Evolutionary conservation across 352 stramenopile genomes (phyloP), one percentile per base, ranked within the genome.

Genomic region (Phytopythium mirpurense): DNA sequence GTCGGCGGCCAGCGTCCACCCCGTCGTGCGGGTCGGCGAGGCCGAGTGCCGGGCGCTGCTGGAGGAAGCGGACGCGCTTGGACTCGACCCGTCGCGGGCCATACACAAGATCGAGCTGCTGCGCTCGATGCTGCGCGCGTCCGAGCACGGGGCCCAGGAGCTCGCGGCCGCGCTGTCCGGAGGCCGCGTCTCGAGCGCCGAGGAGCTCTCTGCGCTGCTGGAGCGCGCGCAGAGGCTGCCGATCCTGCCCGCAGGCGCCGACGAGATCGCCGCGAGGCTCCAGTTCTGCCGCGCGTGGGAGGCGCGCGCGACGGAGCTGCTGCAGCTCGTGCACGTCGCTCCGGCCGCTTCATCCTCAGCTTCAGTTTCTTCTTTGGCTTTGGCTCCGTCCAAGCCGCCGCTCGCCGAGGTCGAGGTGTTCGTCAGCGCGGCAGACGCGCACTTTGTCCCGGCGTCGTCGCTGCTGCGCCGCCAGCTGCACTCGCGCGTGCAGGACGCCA

Each of bases 381-480:
- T n/a, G n/a, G n/a, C n/a, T n/a, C n/a, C n/a, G n/a, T 47, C 51
- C 26, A 68, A 45, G 49, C 76, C 81, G 1, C 53, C 59, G 31
- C 36, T 90, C 7, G 62, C 79, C 35, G 69, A 84, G 3, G 62
- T 71, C 0, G 74, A 88, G 49, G 45, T 29, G 15, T 86, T 89
- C 21, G 77, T 73, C 41, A 46, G 73, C 4, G 57, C 86, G 40
- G 81, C 77, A 1, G 81, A 90, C 27, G 60, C 34, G 11, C 65
- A 71, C 42, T 86, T 80, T 36, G 77, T 93, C 12, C 75, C 80
- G 0, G 65, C 62, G 16, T 81, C 78, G 6, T 92, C 79, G 9
- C 55, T 90, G 12, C 35, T 90, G 32, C 63, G 74, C 24, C 73
- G 80, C 6, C 77, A 92, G 59, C 37, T 93, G 27, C 71, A 86